Base-by-base conservation (phyloP, 352 stramenopile species). In the Globisporangium cederbergense region DNA sequence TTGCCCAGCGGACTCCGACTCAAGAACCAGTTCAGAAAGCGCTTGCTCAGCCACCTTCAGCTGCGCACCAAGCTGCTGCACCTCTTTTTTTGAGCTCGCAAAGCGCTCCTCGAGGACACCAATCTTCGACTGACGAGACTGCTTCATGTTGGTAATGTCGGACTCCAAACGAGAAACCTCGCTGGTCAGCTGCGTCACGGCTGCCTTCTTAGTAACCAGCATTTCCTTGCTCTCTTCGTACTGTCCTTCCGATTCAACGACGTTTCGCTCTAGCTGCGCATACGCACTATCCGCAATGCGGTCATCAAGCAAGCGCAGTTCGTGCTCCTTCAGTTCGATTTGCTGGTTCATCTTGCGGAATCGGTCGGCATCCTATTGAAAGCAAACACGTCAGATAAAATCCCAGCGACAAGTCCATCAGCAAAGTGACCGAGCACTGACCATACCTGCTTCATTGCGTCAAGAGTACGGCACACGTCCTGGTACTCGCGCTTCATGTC, bases 261-360 rank as follows among this genome's bases (percentile, higher is more conserved):
- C 76, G 52, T 91, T 81, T 22, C 84, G 74, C 59, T 96, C 84
- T 16, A 95, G 69, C 58, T 94, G 86, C 3, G 84, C 86, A 62
- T 90, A 89, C 4, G 82, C 81, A 60, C 84, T 96, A 30, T 78
- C 84, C 32, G 82, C 76, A 52, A 96, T 94, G 46, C 87, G 86
- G 47, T 92, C 84, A 16, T 92, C 82, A 4, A 96, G 73, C 63
- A 96, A 68, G 34, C 68, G 67, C 55, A 93, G 65, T 34, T 96
- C 85, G 58, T 96, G 88, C 52, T 91, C 75, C 62, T 96, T 96
- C 25, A 96, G 67, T 40, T 95, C 86, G 55, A 95, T 75, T 50
- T 93, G 80, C 51, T 93, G 80, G 32, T 78, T 87, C 22, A 94
- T 59, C 22, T 88, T 80, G 36, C 79, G 81, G 63, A 91, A 96